Conservation (phyloP, 2,329 filamentous ascomycete genomes). For the Colletotrichum tanaceti region DNA sequence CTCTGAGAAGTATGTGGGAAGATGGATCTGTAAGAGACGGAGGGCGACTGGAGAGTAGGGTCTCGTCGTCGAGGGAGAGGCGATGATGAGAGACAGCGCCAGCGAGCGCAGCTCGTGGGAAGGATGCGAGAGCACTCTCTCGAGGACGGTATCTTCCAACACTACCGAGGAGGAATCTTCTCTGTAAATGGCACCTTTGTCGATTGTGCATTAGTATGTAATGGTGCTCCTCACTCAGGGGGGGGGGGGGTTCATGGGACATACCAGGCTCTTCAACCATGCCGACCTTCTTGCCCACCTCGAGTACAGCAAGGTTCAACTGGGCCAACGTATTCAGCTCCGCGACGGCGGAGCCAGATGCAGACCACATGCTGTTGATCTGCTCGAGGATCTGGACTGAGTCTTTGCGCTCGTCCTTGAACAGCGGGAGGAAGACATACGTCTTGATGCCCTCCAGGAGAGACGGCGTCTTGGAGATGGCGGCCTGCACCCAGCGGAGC, state of each 20-base stretch:
- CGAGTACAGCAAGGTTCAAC: slow-evolving; percentile 74
- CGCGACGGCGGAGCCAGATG: slow-evolving; percentile 57
- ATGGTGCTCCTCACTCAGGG: slow-evolving; percentile 9
- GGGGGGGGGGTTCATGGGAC: slow-evolving; percentile 35
- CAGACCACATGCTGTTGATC: slow-evolving; percentile 64
- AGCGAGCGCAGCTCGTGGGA: slow-evolving; percentile 77
- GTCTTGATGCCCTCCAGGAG: slow-evolving; percentile 72
- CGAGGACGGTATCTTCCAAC: slow-evolving; percentile 59
- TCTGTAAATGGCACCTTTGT: slow-evolving; percentile 21
- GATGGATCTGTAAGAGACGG: slow-evolving; percentile 69
- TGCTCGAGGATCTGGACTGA: slow-evolving; percentile 68
- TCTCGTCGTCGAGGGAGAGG: slow-evolving; percentile 78
- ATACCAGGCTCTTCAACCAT: slow-evolving; percentile 75
- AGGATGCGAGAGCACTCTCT: slow-evolving; percentile 64
- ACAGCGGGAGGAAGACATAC: slow-evolving; percentile 72
- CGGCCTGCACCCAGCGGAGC: slow-evolving; percentile 67
- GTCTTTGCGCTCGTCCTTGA: slow-evolving; percentile 66
- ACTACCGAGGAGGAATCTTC: slow-evolving; percentile 44
- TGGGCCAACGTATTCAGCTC: slow-evolving; percentile 65
- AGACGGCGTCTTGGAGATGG: slow-evolving; percentile 60
- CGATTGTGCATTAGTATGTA: background rate
- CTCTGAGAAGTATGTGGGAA: slow-evolving; percentile 82
- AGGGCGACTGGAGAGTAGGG: slow-evolving; percentile 75
- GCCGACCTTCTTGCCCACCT: slow-evolving; percentile 76
- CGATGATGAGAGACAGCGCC: slow-evolving; percentile 83